phyloP scores from a whole-genome alignment of 2,329 filamentous ascomycete genomes.

The Cladophialophora bantiana region DNA sequence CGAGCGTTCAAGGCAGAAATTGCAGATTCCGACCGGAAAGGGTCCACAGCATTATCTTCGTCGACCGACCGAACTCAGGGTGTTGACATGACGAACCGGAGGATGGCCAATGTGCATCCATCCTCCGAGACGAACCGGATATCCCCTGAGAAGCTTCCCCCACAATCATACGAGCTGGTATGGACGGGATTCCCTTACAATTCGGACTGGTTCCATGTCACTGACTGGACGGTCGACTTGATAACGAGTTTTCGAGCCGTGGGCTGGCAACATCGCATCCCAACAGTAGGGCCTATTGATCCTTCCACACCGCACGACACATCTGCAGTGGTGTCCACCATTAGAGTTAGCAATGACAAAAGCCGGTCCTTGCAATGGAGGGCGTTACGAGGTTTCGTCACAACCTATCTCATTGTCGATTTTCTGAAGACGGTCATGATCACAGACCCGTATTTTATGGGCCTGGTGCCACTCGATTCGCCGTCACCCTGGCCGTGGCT shows the following conservation, averaged over 20 bases:
- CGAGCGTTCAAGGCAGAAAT: slow-evolving; percentile 29
- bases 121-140: slow-evolving; percentile 22
- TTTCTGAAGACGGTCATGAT: slow-evolving; percentile 71
- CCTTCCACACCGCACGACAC: slow-evolving; percentile 41
- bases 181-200: slow-evolving; percentile 46
- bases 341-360: slow-evolving; percentile 15
- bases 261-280: slow-evolving; percentile 66
- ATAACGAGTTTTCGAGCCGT: slow-evolving; percentile 65
- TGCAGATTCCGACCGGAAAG: slow-evolving; percentile 14
- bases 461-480: slow-evolving; percentile 58
- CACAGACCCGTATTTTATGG: slow-evolving; percentile 79
- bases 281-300: slow-evolving; percentile 52
- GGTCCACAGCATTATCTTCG: neutral
- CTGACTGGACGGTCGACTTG: slow-evolving; percentile 66
- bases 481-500: slow-evolving; percentile 46
- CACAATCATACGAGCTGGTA: slow-evolving; percentile 30
- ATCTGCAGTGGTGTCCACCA: slow-evolving; percentile 38
- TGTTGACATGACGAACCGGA: slow-evolving; percentile 20
- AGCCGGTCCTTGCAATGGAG: slow-evolving; percentile 27
- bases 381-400: slow-evolving; percentile 48
- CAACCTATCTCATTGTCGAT: slow-evolving; percentile 74
- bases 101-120: slow-evolving; percentile 21
- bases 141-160: slow-evolving; percentile 17
- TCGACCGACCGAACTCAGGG: neutral
- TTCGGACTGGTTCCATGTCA: slow-evolving; percentile 61